Base-by-base conservation (phyloP, 129 eudicot genomes). In the Glebionis coronaria region DNA sequence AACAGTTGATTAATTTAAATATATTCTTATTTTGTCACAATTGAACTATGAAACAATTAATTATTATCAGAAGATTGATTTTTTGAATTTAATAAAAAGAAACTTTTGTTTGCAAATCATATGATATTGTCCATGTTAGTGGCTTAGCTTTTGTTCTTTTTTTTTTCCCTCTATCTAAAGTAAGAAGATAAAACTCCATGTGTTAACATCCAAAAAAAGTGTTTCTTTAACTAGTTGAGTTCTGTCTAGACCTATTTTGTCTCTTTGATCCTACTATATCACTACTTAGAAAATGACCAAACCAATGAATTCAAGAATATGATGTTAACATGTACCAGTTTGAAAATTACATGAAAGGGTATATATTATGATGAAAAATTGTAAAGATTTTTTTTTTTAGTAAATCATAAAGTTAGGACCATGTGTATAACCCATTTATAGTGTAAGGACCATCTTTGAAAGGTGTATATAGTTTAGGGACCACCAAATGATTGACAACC, bases 401-500 rank as follows among this genome's bases (percentile, higher is more conserved):
- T 14, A 58, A 45, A 65, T 56, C 35, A 12, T 58, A 59, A 12
- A 31, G 21, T 38, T 59, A 4, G 74, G 57, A 68, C 74, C 56
- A 69, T 63, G 38, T 42, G 21, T 68, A 16, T 8, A 60, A 27
- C 18, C 60, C 44, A 12, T 25, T 68, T 68, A 63, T 75, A 75
- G 63, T 35, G 47, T 8, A 68, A 75, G 80, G 74, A 75, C 74
- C 74, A 75, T 68, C 27, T 60, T 51, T 38, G 60, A 15, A 50
- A 52, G 52, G 57, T 44, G 18, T 38, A 51, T 25, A 75, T 42
- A 60, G 56, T 75, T 60, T 42, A 60, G 65, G 68, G 74, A 68
- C 80, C 80, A 68, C 69, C 52, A 42, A 68, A 75, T 69, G 70
- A 75, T 75, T 75, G 69, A 68, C 80, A 42, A 57, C 21, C 65